Evolutionary conservation across 2,329 filamentous ascomycete genomes (phyloP), one percentile per base, ranked within the genome.

Genomic region (Apiospora marii): DNA sequence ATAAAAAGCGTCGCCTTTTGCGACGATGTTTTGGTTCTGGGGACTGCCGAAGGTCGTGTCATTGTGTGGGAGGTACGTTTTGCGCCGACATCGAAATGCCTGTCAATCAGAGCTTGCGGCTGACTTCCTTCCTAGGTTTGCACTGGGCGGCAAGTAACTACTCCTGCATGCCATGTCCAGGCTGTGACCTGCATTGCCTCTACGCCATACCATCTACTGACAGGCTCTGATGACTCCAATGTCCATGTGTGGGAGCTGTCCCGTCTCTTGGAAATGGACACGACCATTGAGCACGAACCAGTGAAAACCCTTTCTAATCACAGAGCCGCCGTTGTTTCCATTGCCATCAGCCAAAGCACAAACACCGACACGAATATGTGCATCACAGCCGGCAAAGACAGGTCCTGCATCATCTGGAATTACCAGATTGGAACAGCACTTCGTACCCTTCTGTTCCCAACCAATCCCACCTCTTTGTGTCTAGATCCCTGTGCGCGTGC

Each of bases 341-440:
- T 93, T 24, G 83, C 83, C 6, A 83, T 88, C 61, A 92, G 93
- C 24, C 91, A 93, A 78, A 92, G 92, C 79, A 85, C 88, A 73
- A 92, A 90, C 80, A 80, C 84, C 22, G 90, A 91, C 77, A 92
- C 92, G 73, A 96, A 94, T 81, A 91, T 98, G 74, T 95, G 93
- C 73, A 88, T 98, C 27, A 97, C 96, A 3, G 90, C 92, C 8
- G 94, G 94, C 75, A 91, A 90, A 77, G 96, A 98, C 84, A 95
- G 94, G 83, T 96, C 94, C 10, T 94, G 94, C 77, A 92, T 98
- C 78, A 87, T 97, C 73, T 99, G 96, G 96, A 95, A 98, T 83
- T 97, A 97, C 80, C 90, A 92, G 74, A 93, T 91, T 0, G 94
- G 94, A 51, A 89, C 90, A 73, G 86, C 92, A 14, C 85, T 98